Evolutionary conservation across 2,329 filamentous ascomycete genomes (phyloP).

Genomic region (Penicillium brevicompactum): DNA sequence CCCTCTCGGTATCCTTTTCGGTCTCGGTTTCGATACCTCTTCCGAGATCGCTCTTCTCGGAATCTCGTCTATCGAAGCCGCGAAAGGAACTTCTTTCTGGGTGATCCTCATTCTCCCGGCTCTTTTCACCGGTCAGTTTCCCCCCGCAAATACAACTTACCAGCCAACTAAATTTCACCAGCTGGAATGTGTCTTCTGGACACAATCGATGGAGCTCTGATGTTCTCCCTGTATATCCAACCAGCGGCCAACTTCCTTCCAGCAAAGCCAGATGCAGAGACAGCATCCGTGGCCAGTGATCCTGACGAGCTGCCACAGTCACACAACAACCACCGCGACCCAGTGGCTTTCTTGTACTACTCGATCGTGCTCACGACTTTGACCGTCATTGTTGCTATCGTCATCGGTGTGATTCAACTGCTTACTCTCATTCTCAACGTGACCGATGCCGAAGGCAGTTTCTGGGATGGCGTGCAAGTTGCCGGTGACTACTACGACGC

Average conservation of each 20-base stretch:
- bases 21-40: conserved; percentile 91
- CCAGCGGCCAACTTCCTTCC: conserved; percentile 45
- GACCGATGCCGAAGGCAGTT: conserved; percentile 70
- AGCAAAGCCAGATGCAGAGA: conserved; percentile 25
- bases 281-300: conserved; percentile 15
- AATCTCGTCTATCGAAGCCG: conserved; percentile 83
- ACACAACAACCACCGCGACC: conserved; percentile 64
- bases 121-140: conserved; percentile 74
- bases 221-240: conserved; percentile 87
- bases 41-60: conserved; percentile 91
- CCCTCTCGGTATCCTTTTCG: conserved; percentile 83
- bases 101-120: conserved; percentile 89
- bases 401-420: conserved; percentile 84
- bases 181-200: conserved; percentile 95
- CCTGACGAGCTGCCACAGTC: conserved; percentile 24
- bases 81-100: conserved; percentile 87
- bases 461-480: conserved; percentile 84
- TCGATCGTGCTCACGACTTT: conserved; percentile 83
- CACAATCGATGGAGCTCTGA: conserved; percentile 87
- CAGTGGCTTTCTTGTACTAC: conserved; percentile 91
- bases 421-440: conserved; percentile 77
- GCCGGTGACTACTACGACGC: conserved; percentile 82
- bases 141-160: neutral
- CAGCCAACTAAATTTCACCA: conserved; percentile 28
- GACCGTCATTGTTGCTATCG: conserved; percentile 79